Evolutionary conservation across 2,329 filamentous ascomycete species (phyloP).

Genomic region (Colletotrichum lindemuthianum): DNA sequence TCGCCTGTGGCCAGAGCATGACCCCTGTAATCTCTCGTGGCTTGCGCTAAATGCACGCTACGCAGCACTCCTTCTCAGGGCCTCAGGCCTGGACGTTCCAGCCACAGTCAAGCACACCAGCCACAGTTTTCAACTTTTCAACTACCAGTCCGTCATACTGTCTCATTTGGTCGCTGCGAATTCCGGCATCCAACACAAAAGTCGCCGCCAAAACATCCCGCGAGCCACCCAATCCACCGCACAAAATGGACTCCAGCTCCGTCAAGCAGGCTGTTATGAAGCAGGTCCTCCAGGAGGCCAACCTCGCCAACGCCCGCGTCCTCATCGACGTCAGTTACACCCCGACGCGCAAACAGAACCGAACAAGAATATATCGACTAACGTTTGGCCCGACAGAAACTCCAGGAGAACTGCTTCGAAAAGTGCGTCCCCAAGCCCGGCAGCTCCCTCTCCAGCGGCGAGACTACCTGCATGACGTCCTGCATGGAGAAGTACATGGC

Average conservation of each 20-base stretch:
- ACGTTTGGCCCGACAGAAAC: constrained; percentile 64
- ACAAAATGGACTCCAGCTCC: constrained; percentile 65
- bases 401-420: constrained; percentile 84
- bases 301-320: constrained; percentile 73
- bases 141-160: not conserved
- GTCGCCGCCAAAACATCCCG: too few species aligned
- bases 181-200: too few species aligned
- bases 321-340: constrained; percentile 72
- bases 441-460: constrained; percentile 71
- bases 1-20: constrained; percentile 1
- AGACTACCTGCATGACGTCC: constrained; percentile 75
- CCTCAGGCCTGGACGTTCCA: constrained; percentile 9
- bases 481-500: constrained; percentile 90
- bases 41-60: not conserved
- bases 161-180: too few species aligned
- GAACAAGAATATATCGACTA: not conserved
- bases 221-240: constrained; percentile 28
- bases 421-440: constrained; percentile 79
- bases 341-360: constrained; percentile 3
- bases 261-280: constrained; percentile 72
- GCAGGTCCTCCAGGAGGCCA: constrained; percentile 72
- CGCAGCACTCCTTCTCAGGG: not conserved
- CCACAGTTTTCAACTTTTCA: constrained; percentile 27
- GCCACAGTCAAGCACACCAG: constrained; percentile 29
- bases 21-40: constrained; percentile 1